A percentile compares a stretch with the other conserved stretches of the same genome.
phyloP scores from a whole-genome alignment of 805 yeast genomes.

The Candida sphagnicola region DNA sequence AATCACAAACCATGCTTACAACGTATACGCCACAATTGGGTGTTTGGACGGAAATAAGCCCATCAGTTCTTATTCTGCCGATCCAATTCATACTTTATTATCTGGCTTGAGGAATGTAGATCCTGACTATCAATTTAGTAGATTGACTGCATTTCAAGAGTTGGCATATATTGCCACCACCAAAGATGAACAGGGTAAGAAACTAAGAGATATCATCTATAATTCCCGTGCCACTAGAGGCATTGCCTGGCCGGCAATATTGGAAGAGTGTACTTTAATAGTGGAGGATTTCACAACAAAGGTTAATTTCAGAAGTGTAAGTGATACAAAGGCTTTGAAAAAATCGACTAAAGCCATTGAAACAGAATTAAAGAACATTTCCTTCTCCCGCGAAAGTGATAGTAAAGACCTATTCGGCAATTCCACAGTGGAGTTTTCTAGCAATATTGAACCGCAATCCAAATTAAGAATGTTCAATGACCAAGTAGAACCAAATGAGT shows the following conservation, averaged over 20 bases:
- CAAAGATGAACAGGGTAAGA: slow-evolving; percentile 33
- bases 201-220: slow-evolving; percentile 52
- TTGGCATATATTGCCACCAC: slow-evolving; percentile 60
- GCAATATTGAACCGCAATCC: slow-evolving; percentile 1
- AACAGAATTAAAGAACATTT: slow-evolving; percentile 13
- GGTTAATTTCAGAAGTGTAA: slow-evolving; percentile 28
- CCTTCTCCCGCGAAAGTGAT: slow-evolving; percentile 4
- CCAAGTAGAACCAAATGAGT: slow-evolving; percentile 8
- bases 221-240: slow-evolving; percentile 43
- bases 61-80: slow-evolving; percentile 53
- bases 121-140: slow-evolving; percentile 26
- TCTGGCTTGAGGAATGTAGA: slow-evolving; percentile 58
- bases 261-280: slow-evolving; percentile 56
- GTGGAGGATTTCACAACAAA: slow-evolving; percentile 47
- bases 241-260: slow-evolving; percentile 53
- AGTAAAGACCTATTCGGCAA: slow-evolving; percentile 34
- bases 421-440: slow-evolving; percentile 14
- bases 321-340: slow-evolving; percentile 28
- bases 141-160: slow-evolving; percentile 73
- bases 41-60: slow-evolving; percentile 66
- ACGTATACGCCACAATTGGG: slow-evolving; percentile 67
- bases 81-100: slow-evolving; percentile 60
- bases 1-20: slow-evolving; percentile 50
- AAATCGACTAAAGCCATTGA: slow-evolving; percentile 13
- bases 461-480: slow-evolving; percentile 3